Conservation (phyloP, 1,139 yeast genomes). For the Candida sp. region DNA sequence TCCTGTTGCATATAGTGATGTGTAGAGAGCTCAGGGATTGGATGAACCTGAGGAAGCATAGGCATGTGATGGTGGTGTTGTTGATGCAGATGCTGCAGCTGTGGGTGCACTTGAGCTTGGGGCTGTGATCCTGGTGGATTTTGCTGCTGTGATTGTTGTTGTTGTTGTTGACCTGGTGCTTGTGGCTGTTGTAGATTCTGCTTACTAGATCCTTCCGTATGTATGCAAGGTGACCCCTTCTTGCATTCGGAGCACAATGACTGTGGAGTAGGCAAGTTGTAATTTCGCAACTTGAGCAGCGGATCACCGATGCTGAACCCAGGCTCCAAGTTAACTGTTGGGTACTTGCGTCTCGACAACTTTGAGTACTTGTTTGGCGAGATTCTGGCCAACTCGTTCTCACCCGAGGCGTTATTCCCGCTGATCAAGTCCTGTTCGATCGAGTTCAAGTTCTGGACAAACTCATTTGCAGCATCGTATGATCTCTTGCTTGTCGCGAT, state of each 20-base stretch:
- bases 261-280: conserved; percentile 15
- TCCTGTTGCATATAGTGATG: background rate
- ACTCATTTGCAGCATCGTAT: conserved; percentile 35
- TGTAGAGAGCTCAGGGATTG: background rate
- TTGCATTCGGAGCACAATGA: conserved; percentile 15
- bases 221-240: conserved; percentile 11
- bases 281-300: conserved; percentile 9
- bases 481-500: conserved; percentile 33
- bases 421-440: conserved; percentile 3
- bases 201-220: conserved; percentile 7
- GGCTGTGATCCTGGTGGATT: background rate
- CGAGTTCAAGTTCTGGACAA: conserved; percentile 16
- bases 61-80: background rate
- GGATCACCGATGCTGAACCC: conserved; percentile 3
- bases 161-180: background rate
- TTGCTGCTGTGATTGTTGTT: conserved; percentile 5
- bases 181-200: conserved; percentile 4
- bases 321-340: conserved; percentile 1
- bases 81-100: background rate
- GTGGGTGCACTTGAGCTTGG: background rate
- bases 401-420: background rate
- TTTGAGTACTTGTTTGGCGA: conserved; percentile 15
- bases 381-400: conserved; percentile 11
- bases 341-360: conserved; percentile 5
- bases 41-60: background rate